Evolutionary conservation across 192 early-diverging fungal genomes (phyloP).

Genomic region (Backusella sp.): DNA sequence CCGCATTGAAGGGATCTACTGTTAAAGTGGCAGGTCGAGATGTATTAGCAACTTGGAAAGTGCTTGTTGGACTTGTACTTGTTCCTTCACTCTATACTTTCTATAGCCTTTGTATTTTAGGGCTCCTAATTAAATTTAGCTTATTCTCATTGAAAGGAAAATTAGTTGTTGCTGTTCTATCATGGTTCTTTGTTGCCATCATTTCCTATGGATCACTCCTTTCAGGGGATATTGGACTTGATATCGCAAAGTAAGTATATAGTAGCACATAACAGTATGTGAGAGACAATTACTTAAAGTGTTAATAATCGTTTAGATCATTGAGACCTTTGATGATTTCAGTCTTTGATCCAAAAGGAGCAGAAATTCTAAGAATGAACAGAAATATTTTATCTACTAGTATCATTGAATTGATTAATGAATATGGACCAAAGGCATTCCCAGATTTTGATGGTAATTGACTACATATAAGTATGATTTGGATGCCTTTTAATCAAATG

Average conservation of each 20-base stretch:
- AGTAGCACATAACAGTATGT: not conserved
- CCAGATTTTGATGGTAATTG: constrained; percentile 61
- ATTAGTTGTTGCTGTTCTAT: constrained; percentile 10
- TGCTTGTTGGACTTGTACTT: constrained; percentile 74
- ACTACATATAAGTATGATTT: not conserved
- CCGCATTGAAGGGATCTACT: constrained; percentile 81
- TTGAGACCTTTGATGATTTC: constrained; percentile 83
- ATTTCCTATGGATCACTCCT: constrained; percentile 65
- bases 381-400: constrained; percentile 74
- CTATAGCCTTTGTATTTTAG: constrained; percentile 65
- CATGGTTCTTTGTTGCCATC: constrained; percentile 32
- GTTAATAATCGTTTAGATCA: constrained; percentile 44
- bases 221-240: constrained; percentile 72
- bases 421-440: constrained; percentile 78
- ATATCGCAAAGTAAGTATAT: constrained; percentile 61
- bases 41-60: constrained; percentile 96
- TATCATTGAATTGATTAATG: constrained; percentile 79
- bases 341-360: constrained; percentile 50
- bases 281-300: not conserved
- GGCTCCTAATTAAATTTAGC: constrained; percentile 19
- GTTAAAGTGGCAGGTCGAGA: constrained; percentile 95
- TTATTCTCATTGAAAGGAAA: constrained; percentile 31
- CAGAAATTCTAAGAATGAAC: constrained; percentile 64
- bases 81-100: constrained; percentile 70
- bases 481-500: not conserved